A percentile compares a stretch with the other conserved stretches of the same genome.
phyloP scores from a whole-genome alignment of 208 protist species.

The Trypanosoma congolense region DNA sequence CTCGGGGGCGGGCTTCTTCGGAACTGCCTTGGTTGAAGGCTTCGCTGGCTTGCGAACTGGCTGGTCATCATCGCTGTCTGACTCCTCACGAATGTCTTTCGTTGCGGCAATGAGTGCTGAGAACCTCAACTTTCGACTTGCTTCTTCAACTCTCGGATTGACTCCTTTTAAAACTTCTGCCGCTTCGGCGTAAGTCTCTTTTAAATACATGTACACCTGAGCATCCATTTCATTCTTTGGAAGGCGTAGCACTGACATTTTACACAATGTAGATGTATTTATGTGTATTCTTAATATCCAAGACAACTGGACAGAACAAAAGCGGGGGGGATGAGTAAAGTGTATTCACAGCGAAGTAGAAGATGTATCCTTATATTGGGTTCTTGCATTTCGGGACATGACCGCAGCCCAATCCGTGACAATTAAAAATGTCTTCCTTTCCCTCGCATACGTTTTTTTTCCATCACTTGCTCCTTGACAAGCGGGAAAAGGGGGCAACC shows the following conservation, averaged over 20 bases:
- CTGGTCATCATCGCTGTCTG: constrained; percentile 27
- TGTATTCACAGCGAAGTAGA: too few relatives aligned
- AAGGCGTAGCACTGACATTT: constrained; percentile 37
- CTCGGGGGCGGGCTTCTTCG: constrained; percentile 1
- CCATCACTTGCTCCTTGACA: too few relatives aligned
- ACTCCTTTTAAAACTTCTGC: constrained; percentile 65
- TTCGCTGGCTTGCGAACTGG: constrained; percentile 22
- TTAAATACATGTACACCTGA: constrained; percentile 82
- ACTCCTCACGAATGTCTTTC: constrained; percentile 25
- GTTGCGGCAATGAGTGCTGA: constrained; percentile 43
- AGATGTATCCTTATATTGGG: too few relatives aligned
- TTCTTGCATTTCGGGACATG: too few relatives aligned
- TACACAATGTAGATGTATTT: too few relatives aligned
- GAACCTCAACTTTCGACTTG: constrained; percentile 44
- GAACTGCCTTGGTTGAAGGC: not conserved
- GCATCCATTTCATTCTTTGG: constrained; percentile 79
- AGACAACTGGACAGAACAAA: not conserved
- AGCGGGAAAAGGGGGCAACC: too few relatives aligned
- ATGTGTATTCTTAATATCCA: constrained; percentile 9
- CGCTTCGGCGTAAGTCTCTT: constrained; percentile 64
- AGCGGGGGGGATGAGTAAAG: too few relatives aligned
- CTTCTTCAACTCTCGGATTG: constrained; percentile 52
- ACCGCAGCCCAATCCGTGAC: too few relatives aligned
- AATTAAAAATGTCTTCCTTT: too few relatives aligned
- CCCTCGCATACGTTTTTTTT: too few relatives aligned